Evolutionary conservation across 371 early-diverging fungal genomes (phyloP).

Genomic region (Zychaea mexicana): DNA sequence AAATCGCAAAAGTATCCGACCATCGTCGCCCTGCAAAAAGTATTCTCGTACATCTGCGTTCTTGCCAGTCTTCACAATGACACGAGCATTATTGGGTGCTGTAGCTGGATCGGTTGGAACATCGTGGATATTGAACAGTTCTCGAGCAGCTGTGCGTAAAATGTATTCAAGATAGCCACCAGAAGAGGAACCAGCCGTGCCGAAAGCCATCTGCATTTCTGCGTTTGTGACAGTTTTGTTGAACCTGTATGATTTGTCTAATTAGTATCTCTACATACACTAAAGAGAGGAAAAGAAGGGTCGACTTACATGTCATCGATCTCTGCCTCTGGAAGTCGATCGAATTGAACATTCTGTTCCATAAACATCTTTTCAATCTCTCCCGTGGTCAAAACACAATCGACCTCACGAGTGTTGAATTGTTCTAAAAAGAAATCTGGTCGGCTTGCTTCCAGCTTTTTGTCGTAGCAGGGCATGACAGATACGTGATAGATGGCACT

Average conservation of each 20-base stretch:
- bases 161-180: slow-evolving; percentile 92
- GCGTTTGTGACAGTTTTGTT: slow-evolving; percentile 48
- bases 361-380: slow-evolving; percentile 81
- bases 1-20: slow-evolving; percentile 67
- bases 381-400: slow-evolving; percentile 92
- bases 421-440: slow-evolving; percentile 84
- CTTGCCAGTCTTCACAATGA: slow-evolving; percentile 68
- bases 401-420: slow-evolving; percentile 87
- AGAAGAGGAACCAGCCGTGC: slow-evolving; percentile 80
- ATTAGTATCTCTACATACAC: no score
- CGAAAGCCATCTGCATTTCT: slow-evolving; percentile 41
- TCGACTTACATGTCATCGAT: slow-evolving; percentile 51
- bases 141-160: slow-evolving; percentile 78
- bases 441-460: slow-evolving; percentile 96
- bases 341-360: slow-evolving; percentile 58
- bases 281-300: not conserved
- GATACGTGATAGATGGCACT: slow-evolving; percentile 87
- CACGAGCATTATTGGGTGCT: slow-evolving; percentile 17
- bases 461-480: slow-evolving; percentile 98
- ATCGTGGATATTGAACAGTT: slow-evolving; percentile 69
- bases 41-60: slow-evolving; percentile 86
- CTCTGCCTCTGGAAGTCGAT: slow-evolving; percentile 50
- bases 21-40: slow-evolving; percentile 49
- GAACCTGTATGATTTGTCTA: slow-evolving; percentile 25
- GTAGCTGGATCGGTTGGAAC: slow-evolving; percentile 37